Evolutionary conservation across 257 asterid species (phyloP).

Genomic region (Verbascum thapsus): DNA sequence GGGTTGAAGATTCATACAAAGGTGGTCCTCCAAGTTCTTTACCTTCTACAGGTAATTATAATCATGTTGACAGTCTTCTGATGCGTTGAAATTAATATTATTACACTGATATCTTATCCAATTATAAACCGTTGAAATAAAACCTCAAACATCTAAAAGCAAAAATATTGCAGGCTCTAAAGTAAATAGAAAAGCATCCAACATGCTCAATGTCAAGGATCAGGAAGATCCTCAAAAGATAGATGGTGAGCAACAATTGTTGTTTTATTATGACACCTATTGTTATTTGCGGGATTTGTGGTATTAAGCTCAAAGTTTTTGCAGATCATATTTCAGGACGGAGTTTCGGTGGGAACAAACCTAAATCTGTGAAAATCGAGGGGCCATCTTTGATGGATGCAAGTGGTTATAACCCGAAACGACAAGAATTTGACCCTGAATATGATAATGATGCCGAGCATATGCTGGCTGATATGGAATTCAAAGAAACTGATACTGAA

Average conservation of each 20-base stretch:
- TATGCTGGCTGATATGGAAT: conserved; percentile 87
- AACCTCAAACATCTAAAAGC: conserved; percentile 28
- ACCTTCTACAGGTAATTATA: conserved; percentile 60
- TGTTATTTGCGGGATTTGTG: neutral
- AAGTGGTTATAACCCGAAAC: conserved; percentile 74
- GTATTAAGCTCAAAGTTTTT: conserved; percentile 19
- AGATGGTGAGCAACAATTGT: conserved; percentile 49
- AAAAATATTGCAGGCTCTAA: conserved; percentile 50
- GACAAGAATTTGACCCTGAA: conserved; percentile 84
- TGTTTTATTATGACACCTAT: neutral
- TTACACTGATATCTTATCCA: neutral
- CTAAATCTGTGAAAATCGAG: conserved; percentile 52
- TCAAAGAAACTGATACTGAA: conserved; percentile 77
- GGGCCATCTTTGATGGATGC: conserved; percentile 64
- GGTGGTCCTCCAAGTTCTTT: conserved; percentile 67
- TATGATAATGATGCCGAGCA: conserved; percentile 93
- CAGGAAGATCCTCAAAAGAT: conserved; percentile 53
- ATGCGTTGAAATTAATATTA: conserved; percentile 20
- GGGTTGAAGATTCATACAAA: conserved; percentile 74
- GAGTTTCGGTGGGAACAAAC: conserved; percentile 63
- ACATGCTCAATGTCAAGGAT: conserved; percentile 56
- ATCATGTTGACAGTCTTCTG: conserved; percentile 11
- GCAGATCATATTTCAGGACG: conserved; percentile 54
- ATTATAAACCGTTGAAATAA: conserved; percentile 23
- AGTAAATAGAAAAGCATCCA: conserved; percentile 59